These are phyloP conservation scores for Russula griseocarnosa DNA, from an alignment of 768 basidiomycete species.

Conservation along the genomic window DNA sequence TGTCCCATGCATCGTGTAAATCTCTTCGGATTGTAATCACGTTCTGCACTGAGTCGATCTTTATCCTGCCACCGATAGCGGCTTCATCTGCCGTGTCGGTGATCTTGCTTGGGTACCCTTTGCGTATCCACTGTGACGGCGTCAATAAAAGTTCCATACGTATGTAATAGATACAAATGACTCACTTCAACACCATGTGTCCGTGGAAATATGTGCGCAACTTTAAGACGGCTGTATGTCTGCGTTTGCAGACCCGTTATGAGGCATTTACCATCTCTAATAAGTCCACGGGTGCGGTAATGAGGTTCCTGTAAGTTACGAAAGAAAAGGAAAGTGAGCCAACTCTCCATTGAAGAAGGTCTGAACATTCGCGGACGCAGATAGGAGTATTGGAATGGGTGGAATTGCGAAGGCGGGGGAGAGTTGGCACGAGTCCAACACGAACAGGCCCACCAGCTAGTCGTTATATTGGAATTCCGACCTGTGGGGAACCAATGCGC, in stretches of 20 bases:
- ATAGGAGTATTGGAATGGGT: neutral
- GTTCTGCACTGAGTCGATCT: constrained; percentile 9
- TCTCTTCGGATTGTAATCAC: constrained; percentile 6
- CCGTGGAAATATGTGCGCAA: constrained; percentile 13
- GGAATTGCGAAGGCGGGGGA: constrained; percentile 4
- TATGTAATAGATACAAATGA: neutral
- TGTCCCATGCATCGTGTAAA: constrained; percentile 7
- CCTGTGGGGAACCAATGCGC: neutral
- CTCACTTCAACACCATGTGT: constrained; percentile 7
- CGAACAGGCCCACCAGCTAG: constrained; percentile 1
- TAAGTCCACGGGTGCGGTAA: neutral
- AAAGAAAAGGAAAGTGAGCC: neutral
- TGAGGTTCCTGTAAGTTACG: neutral
- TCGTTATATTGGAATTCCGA: neutral
- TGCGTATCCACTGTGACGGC: constrained; percentile 6
- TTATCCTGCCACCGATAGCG: neutral
- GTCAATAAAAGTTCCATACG: neutral
- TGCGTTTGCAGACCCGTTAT: constrained; percentile 3
- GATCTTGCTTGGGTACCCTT: constrained; percentile 3
- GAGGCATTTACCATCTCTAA: constrained; percentile 1
- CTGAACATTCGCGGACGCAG: neutral
- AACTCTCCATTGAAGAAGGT: neutral
- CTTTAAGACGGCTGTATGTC: constrained; percentile 4
- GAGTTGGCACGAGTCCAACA: neutral
- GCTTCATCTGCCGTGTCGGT: neutral